A percentile compares a stretch with the other conserved stretches of the same genome.
Conservation (phyloP, 371 early-diverging fungal genomes). For the Sporodiniella umbellata region DNA sequence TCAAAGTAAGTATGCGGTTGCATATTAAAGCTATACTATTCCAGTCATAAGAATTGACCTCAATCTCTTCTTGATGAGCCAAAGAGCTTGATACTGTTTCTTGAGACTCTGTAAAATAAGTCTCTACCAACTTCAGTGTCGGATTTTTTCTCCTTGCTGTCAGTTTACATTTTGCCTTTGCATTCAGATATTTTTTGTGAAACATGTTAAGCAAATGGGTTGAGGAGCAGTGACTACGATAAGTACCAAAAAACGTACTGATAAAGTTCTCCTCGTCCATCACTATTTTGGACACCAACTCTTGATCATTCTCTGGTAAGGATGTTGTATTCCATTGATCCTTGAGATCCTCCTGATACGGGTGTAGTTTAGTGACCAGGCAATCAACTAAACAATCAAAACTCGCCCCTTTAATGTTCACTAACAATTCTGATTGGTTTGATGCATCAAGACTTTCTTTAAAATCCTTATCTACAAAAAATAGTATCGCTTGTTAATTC, state of each 20-base stretch:
- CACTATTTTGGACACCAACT: not conserved
- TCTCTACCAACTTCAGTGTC: conserved; percentile 9
- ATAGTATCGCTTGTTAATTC: not conserved
- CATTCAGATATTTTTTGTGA: conserved; percentile 41
- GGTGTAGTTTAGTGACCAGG: conserved; percentile 45
- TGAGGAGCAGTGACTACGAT: conserved; percentile 51
- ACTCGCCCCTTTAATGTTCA: conserved; percentile 51
- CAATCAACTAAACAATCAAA: conserved; percentile 51
- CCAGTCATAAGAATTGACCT: conserved; percentile 29
- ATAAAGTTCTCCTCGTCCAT: conserved; percentile 52
- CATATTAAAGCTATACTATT: conserved; percentile 37
- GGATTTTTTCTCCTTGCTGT: not conserved
- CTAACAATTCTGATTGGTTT: conserved; percentile 10
- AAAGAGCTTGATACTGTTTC: conserved; percentile 1
- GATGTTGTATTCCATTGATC: conserved; percentile 43
- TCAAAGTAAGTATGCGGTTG: conserved; percentile 45
- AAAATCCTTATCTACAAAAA: not conserved
- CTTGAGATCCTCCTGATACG: conserved; percentile 32
- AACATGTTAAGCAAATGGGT: conserved; percentile 49
- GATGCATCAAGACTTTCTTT: not conserved
- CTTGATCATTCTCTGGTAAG: conserved; percentile 15
- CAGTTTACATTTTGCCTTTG: conserved; percentile 12
- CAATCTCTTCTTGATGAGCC: conserved; percentile 7
- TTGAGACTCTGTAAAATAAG: conserved; percentile 1
- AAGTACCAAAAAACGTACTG: conserved; percentile 56